These are phyloP conservation scores for Didymella segeticola DNA, from an alignment of 2,329 filamentous ascomycete species.

Conservation along the genomic window DNA sequence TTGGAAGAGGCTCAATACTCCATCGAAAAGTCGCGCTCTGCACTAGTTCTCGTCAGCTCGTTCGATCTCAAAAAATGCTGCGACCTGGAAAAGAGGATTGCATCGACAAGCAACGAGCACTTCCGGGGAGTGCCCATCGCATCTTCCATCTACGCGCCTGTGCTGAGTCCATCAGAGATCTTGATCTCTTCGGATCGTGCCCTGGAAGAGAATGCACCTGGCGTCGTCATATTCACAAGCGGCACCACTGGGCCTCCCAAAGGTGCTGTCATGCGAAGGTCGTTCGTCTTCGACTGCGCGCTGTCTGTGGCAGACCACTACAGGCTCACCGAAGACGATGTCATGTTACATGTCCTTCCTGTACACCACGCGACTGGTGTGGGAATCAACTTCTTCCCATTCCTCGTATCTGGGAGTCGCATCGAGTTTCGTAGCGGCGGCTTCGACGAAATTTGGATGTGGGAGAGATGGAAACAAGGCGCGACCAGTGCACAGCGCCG, in stretches of 20 bases:
- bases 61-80: constrained; percentile 40
- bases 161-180: constrained; percentile 43
- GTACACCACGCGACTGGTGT: constrained; percentile 48
- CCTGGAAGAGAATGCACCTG: constrained; percentile 50
- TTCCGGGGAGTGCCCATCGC: constrained; percentile 50
- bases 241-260: constrained; percentile 57
- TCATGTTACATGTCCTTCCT: constrained; percentile 44
- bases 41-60: constrained; percentile 49
- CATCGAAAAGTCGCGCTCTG: constrained; percentile 49
- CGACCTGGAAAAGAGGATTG: constrained; percentile 35
- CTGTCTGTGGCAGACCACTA: constrained; percentile 45
- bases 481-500: constrained; percentile 28
- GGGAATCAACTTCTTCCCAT: constrained; percentile 47
- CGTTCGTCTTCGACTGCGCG: constrained; percentile 48
- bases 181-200: constrained; percentile 51
- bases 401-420: constrained; percentile 39
- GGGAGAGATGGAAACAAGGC: constrained; percentile 44
- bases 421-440: constrained; percentile 47
- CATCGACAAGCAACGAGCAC: constrained; percentile 33
- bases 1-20: constrained; percentile 56
- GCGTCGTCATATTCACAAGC: constrained; percentile 56
- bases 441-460: constrained; percentile 47
- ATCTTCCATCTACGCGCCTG: constrained; percentile 41
- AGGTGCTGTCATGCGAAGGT: constrained; percentile 54
- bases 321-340: constrained; percentile 39